phyloP scores from a whole-genome alignment of 305 asterid genomes.

The Withania somnifera region DNA sequence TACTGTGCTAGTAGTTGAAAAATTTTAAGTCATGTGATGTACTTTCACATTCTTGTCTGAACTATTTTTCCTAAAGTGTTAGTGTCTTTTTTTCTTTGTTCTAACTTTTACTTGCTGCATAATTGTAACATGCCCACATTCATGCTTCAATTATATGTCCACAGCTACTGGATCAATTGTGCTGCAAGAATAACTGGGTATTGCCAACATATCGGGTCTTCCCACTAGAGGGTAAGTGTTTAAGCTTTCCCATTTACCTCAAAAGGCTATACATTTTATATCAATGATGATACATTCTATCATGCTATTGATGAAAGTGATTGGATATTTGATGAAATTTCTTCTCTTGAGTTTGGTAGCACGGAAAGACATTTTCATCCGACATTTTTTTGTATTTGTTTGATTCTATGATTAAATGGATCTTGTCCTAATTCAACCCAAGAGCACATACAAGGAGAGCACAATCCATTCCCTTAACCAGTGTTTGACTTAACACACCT shows the following conservation, averaged over 20 bases:
- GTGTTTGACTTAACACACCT: background rate
- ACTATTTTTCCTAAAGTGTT: background rate
- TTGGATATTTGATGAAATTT: background rate
- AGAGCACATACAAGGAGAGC: background rate
- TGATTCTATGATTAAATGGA: background rate
- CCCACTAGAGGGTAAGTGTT: conserved; percentile 3
- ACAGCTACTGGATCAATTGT: conserved; percentile 15
- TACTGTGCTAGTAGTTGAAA: background rate
- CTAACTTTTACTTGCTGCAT: background rate
- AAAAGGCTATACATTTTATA: background rate
- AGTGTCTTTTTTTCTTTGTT: background rate
- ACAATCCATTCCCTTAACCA: background rate
- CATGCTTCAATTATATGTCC: background rate
- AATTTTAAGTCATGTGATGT: background rate
- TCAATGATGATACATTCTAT: background rate
- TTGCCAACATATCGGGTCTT: conserved; percentile 7
- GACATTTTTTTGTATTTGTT: too few species aligned
- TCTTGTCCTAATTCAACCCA: background rate
- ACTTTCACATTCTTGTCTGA: background rate
- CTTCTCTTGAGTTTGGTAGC: background rate
- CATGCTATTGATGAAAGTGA: background rate
- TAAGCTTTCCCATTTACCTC: background rate
- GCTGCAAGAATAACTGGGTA: conserved; percentile 3
- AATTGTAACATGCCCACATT: background rate
- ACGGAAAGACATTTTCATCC: background rate